Evolutionary conservation across 2,329 filamentous ascomycete genomes (phyloP).

Genomic region (Penicillium corylophilum): DNA sequence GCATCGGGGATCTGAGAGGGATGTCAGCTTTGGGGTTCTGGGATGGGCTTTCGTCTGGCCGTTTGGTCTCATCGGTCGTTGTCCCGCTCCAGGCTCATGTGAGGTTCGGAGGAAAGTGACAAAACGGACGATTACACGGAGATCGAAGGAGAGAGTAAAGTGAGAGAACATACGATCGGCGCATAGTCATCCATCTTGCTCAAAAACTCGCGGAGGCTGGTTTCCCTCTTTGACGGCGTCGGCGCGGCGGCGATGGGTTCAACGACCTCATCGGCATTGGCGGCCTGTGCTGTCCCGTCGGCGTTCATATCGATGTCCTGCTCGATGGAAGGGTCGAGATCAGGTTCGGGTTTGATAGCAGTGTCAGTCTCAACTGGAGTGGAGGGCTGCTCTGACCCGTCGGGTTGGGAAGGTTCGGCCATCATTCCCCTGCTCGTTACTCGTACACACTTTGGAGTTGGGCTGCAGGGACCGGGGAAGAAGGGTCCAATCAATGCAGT

Average conservation of each 20-base stretch:
- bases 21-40: slow-evolving; percentile 10
- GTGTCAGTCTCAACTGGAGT: slow-evolving; percentile 20
- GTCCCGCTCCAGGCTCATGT: background rate
- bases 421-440: slow-evolving; percentile 23
- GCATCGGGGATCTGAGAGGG: slow-evolving; percentile 84
- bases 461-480: slow-evolving; percentile 20
- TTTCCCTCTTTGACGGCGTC: slow-evolving; percentile 79
- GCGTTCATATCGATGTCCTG: slow-evolving; percentile 40
- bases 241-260: slow-evolving; percentile 45
- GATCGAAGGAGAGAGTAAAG: background rate
- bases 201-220: slow-evolving; percentile 86
- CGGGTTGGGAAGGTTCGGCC: slow-evolving; percentile 32
- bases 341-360: slow-evolving; percentile 24
- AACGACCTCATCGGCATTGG: slow-evolving; percentile 6
- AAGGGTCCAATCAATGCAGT: slow-evolving; percentile 15
- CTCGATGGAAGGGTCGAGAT: slow-evolving; percentile 37
- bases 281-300: slow-evolving; percentile 10
- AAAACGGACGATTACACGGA: background rate
- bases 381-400: slow-evolving; percentile 24
- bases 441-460: slow-evolving; percentile 8
- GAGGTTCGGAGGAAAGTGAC: background rate
- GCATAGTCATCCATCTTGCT: slow-evolving; percentile 98
- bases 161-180: slow-evolving; percentile 70
- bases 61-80: background rate
- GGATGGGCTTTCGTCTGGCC: background rate